Conservation (phyloP, 306 rosid species). For the Citrullus mucosospermus region DNA sequence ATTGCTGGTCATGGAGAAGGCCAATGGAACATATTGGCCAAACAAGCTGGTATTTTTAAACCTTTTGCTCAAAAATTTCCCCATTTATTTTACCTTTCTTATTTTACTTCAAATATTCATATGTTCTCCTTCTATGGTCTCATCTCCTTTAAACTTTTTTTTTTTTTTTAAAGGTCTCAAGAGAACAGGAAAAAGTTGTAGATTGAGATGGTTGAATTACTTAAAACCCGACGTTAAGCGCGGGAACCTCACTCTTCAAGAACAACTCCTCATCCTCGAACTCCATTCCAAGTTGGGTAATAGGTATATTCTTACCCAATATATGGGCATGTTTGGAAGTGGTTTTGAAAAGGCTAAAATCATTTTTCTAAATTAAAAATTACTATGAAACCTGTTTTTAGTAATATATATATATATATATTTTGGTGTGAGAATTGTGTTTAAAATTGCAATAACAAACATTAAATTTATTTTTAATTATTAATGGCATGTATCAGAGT, state of each 20-base stretch:
- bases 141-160: too few relatives aligned
- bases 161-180: background rate
- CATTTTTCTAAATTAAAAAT: too few relatives aligned
- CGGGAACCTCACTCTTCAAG: slow-evolving; percentile 9
- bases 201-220: slow-evolving; percentile 10
- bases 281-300: slow-evolving; percentile 12
- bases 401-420: too few relatives aligned
- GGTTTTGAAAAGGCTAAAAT: too few relatives aligned
- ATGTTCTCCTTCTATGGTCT: background rate
- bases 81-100: background rate
- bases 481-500: too few relatives aligned
- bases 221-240: slow-evolving; percentile 3
- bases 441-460: too few relatives aligned
- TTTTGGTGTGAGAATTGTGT: too few relatives aligned
- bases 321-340: too few relatives aligned
- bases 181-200: slow-evolving; percentile 9
- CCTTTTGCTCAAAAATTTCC: background rate
- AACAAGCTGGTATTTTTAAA: background rate
- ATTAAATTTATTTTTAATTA: too few relatives aligned
- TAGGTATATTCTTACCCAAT: background rate
- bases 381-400: too few relatives aligned
- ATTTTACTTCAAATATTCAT: background rate
- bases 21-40: slow-evolving; percentile 8
- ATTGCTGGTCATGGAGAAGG: slow-evolving; percentile 11
- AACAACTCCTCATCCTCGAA: slow-evolving; percentile 13